Base-by-base conservation (phyloP, 306 rosid species). In the Urtica urens region DNA sequence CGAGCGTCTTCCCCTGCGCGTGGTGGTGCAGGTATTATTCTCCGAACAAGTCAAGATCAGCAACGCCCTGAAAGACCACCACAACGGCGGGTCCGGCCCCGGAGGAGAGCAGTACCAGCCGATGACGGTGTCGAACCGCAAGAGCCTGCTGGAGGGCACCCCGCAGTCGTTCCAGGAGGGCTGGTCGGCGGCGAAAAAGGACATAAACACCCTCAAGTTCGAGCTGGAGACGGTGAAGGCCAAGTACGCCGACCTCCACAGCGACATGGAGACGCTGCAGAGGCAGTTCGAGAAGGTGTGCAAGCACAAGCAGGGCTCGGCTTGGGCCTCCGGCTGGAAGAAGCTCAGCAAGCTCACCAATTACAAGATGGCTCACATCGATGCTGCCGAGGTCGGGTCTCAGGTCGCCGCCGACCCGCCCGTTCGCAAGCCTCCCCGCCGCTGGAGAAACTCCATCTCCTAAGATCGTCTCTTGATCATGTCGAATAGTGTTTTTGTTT, bases 101-200 rank as follows among this genome's bases (percentile, higher is more conserved):
- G 85, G 49, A 1, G 75, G 82, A 7, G 60, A 95, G 46, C 73
- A 67, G 2, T 69, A 47, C 62, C 99, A 82, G 50, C 85, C 94
- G 23, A 49, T 73, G 59, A n/a, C n/a, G n/a, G 66, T 82, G 51
- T 51, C 74, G 5, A 92, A 82, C 71, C 46, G 96, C 18, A 92
- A 82, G 71, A 73, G 93, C 6, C 79, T 92, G 13, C 80, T 92
- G 0, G 99, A 92, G 68, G 93, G 76, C 31, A 92, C 94, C 2
- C 99, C 99, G 3, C 96, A 77, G 29, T 92, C 99, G 40, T 92
- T 92, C 80, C 99, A 92, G 72, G 96, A 92, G 78, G 99, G 99
- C 34, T 92, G 99, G 99, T 51, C 81, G 27, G 20, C 73, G 22
- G 94, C 99, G 13, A 92, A 92, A 53, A 92, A 85, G 46, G 99